Base-by-base conservation (phyloP, 1,139 yeast genomes). In the Taphrina deformans region DNA sequence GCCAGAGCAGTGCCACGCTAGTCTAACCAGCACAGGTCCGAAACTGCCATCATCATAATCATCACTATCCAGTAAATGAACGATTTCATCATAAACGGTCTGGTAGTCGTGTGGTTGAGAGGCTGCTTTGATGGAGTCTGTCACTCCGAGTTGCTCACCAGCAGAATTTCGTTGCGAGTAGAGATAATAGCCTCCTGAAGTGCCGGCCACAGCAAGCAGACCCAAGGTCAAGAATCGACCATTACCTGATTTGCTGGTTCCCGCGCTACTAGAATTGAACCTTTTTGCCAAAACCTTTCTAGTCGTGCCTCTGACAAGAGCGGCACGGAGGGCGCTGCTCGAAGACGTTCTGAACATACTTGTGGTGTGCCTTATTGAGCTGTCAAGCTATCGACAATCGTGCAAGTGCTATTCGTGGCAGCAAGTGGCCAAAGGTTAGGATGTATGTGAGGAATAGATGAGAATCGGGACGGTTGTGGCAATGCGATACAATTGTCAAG, bases 1-100 rank as follows among this genome's bases (percentile, higher is more conserved):
- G 21, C 89, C 89, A 55, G 85, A 81, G 52, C 86, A 82, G 73
- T 86, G 89, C 91, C 90, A 86, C 23, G 89, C 86, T 51, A 86
- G 77, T 63, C 89, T 79, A 24, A 86, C 82, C 12, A 86, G 75
- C 2, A 85, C 77, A 18, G 90, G 90, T 0, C 87, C 90, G 65
- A 81, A 79, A 2, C 87, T 82, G 1, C 89, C 89, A 72, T 85
- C 88, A 70, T 86, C 89, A 72, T 81, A 82, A 27, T 56, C 66
- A 12, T 53, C 66, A 29, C 52, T 26, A 24, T 46, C 63, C 50
- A 62, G 14, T 23, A 46, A 23, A 9, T 62, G 56, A 16, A 52
- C 65, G 26, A 62, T 62, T 14, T 55, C 65, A n/a, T 55, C 38
- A 21, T 62, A 62, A 21, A 62, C 65, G 3, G 14, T 38, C 21